Evolutionary conservation across 805 yeast species (phyloP), one percentile per base, ranked within the genome.

Genomic region (Barnettozyma salicaria): DNA sequence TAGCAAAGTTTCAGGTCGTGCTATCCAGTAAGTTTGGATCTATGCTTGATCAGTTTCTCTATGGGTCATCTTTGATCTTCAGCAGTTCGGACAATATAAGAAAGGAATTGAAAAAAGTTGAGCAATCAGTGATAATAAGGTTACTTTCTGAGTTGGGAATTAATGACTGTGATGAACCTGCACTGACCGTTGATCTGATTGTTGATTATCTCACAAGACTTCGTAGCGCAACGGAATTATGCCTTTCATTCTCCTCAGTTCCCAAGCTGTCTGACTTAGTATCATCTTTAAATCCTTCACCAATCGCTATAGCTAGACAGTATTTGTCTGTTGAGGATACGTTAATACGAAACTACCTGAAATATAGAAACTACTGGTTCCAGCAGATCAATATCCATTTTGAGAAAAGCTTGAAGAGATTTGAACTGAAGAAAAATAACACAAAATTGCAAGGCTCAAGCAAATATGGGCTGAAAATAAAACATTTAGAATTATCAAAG

Each of bases 1-100:
- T 59, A 1, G 35, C 49, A 3, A 29, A 26, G 11, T 44, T 64
- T 5, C 65, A 63, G 23, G 19, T 46, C 2, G 12, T 41, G 1
- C 47, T 61, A 2, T 49, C 42, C 26, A 27, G 37, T 7, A 33
- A 49, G 3, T 51, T 34, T 40, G 44, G 45, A 29, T 52, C 42
- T 0, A 39, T 42, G 29, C 39, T 59, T 4, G 44, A 41, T 6
- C 38, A 25, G 3, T 6, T 27, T 11, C 19, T 36, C 1, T 37
- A 25, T 20, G 37, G 28, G 4, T 7, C 14, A 2, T 14, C 27
- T 3, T 19, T 31, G 12, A 26, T 30, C 8, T 33, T 33, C 19
- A 19, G 22, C 8, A 13, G 30, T 13, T 12, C 18, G 16, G 5
- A 10, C 7, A 18, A 30, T 7, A 7, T 36, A 3, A 14, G n/a